A percentile compares a stretch with the other conserved stretches of the same genome.
Conservation (phyloP, 2,329 filamentous ascomycete genomes). For the Hypoxylon sp. region DNA sequence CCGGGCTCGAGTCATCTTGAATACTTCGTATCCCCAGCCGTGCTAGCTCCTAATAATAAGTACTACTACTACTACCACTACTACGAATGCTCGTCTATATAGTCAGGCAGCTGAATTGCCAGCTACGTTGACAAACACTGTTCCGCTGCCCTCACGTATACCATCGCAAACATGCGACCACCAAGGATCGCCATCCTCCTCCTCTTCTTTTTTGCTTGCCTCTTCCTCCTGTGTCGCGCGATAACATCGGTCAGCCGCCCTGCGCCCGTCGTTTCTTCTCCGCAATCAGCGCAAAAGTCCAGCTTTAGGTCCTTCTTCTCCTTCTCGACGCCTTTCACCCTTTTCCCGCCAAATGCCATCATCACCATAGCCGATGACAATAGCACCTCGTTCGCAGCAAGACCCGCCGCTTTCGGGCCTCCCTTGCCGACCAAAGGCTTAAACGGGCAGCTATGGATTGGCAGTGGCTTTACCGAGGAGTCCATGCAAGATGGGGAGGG, state of each 20-base stretch:
- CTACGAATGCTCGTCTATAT: conserved; percentile 49
- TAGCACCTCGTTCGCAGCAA: conserved; percentile 94
- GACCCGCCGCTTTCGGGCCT: conserved; percentile 94
- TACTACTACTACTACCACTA: conserved; percentile 8
- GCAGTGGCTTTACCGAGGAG: conserved; percentile 91
- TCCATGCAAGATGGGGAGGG: conserved; percentile 72
- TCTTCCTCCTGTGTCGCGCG: conserved; percentile 70
- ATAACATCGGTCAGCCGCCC: conserved; percentile 60
- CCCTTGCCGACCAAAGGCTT: conserved; percentile 80
- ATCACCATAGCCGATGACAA: conserved; percentile 98
- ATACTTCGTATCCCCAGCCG: conserved; percentile 23
- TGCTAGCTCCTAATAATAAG: conserved; percentile 21
- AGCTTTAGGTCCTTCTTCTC: conserved; percentile 74
- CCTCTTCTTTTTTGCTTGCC: conserved; percentile 67
- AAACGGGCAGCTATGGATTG: conserved; percentile 93
- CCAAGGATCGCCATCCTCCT: conserved; percentile 69
- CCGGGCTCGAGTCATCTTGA: conserved; percentile 24
- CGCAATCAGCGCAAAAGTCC: conserved; percentile 56
- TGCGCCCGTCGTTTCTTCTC: conserved; percentile 47
- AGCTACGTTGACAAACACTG: conserved; percentile 45
- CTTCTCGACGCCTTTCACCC: conserved; percentile 82
- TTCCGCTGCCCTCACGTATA: conserved; percentile 12
- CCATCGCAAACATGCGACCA: conserved; percentile 64
- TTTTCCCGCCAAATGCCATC: conserved; percentile 95
- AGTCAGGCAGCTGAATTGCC: conserved; percentile 49